Conservation (phyloP, 148 eudicot genomes). For the Arbutus unedo region DNA sequence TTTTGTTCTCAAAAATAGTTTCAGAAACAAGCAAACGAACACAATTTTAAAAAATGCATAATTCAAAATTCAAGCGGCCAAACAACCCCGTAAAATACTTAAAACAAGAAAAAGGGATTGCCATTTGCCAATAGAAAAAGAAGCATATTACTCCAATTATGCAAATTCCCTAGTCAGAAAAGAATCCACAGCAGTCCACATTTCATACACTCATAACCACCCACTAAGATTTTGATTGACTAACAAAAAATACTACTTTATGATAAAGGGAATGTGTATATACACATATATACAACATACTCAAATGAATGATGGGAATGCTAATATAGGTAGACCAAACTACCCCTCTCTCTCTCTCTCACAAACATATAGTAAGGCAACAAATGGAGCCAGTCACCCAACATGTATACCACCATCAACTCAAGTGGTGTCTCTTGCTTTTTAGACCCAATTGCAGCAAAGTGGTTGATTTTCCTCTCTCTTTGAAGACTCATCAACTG, state of each 20-base stretch:
- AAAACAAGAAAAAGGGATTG: not conserved
- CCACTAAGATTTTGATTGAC: slow-evolving; percentile 9
- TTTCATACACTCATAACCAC: not conserved
- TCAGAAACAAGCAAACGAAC: too few relatives aligned
- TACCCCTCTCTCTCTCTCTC: slow-evolving; percentile 14
- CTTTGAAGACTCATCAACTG: slow-evolving; percentile 12
- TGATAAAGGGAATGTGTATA: not conserved
- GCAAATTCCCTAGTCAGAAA: not conserved
- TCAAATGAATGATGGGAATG: not conserved
- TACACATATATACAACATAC: not conserved
- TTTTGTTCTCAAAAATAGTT: too few relatives aligned
- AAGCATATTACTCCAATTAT: not conserved
- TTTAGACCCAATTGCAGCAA: slow-evolving; percentile 23
- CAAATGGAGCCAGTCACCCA: not conserved
- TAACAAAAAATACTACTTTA: not conserved
- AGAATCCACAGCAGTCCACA: slow-evolving; percentile 4
- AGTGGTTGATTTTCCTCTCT: slow-evolving; percentile 14
- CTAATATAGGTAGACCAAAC: not conserved
- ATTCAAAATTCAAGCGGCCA: too few relatives aligned
- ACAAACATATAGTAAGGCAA: slow-evolving; percentile 6
- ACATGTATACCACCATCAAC: not conserved
- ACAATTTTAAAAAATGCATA: too few relatives aligned
- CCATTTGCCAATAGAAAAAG: not conserved
- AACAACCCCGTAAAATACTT: not conserved
- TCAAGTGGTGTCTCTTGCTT: slow-evolving; percentile 20